Percentiles rank a stretch among this genome's conserved stretches.
Evolutionary conservation across 2,329 filamentous ascomycete species (phyloP).

Genomic region (Aspergillus flavus): DNA sequence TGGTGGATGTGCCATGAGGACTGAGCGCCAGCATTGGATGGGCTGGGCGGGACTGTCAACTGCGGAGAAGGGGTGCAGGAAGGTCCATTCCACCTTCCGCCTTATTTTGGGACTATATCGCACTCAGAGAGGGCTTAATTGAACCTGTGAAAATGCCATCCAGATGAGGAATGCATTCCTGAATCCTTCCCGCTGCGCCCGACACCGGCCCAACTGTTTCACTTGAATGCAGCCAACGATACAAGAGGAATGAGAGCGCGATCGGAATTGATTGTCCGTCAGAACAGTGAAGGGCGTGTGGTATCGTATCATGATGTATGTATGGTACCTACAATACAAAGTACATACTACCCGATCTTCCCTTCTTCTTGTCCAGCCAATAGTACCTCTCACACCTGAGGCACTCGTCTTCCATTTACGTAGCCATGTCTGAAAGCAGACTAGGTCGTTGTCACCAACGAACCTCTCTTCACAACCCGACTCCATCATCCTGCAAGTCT

Average conservation of each 20-base stretch:
- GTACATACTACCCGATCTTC: not conserved
- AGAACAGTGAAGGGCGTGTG: not conserved
- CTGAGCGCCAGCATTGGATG: constrained; percentile 24
- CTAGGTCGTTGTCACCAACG: constrained; percentile 4
- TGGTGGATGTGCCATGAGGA: constrained; percentile 31
- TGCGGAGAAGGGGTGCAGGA: constrained; percentile 27
- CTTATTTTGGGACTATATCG: constrained; percentile 12
- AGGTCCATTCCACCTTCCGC: constrained; percentile 14
- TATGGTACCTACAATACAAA: not conserved
- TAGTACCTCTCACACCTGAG: not conserved
- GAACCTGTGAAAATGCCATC: not conserved
- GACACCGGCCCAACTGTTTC: constrained; percentile 7
- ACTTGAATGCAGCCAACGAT: constrained; percentile 7
- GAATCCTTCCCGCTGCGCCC: constrained; percentile 6
- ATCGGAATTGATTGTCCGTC: constrained; percentile 6
- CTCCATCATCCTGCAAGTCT: not conserved
- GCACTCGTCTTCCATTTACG: not conserved
- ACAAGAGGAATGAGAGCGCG: constrained; percentile 13
- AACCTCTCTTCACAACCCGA: constrained; percentile 1
- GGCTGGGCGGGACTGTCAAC: constrained; percentile 27
- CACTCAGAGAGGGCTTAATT: not conserved
- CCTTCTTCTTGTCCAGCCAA: not conserved
- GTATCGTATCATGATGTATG: not conserved
- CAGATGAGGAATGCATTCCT: not conserved
- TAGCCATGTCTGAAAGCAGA: constrained; percentile 17